Base-by-base conservation (phyloP, 2,329 filamentous ascomycete genomes). In the Colletotrichum sojae region DNA sequence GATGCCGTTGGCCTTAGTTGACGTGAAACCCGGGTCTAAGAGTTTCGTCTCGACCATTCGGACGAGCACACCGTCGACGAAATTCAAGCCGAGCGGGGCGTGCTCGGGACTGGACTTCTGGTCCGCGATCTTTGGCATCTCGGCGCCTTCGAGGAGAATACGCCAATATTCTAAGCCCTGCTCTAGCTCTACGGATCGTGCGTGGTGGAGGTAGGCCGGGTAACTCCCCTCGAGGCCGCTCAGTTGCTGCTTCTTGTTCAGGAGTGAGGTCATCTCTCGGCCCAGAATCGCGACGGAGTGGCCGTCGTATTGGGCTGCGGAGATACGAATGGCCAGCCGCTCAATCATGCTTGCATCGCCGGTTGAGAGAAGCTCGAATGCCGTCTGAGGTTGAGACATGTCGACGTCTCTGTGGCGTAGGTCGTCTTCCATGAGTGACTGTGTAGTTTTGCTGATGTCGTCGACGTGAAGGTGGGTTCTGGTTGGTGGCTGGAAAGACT, bases 241-340 rank as follows among this genome's bases (percentile, higher is more conserved):
- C 9, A 65, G 15, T 78, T 22, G 73, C 75, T 4, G 77, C 18
- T 74, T 77, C 18, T 74, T 77, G 63, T 76, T 80, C 64, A 87
- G 87, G 3, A 87, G 75, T 20, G 77, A 75, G 54, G 80, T 80
- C 0, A 88, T 81, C 58, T 88, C 84, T 57, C 83, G 83, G 4
- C 87, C 77, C 1, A 88, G 74, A 2, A 84, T 73, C 1, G 83
- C 79, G 5, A 85, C 75, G 0, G 85, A 84, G 0, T 79, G 73
- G 6, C 84, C 82, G 57, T 87, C 84, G 56, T 86, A 83, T 67
- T 88, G 86, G 0, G 86, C 82, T 52, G 79, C 82, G 46, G 83
- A 84, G 0, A 88, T 76, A 12, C 85, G 80, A 55, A 88, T 74
- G 2, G 87, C 72, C 2, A 88, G 78, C 5, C 54, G 45, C 46